These are phyloP conservation scores for Tephrocybe rancida DNA, from an alignment of 768 basidiomycete species.

Conservation along the genomic window DNA sequence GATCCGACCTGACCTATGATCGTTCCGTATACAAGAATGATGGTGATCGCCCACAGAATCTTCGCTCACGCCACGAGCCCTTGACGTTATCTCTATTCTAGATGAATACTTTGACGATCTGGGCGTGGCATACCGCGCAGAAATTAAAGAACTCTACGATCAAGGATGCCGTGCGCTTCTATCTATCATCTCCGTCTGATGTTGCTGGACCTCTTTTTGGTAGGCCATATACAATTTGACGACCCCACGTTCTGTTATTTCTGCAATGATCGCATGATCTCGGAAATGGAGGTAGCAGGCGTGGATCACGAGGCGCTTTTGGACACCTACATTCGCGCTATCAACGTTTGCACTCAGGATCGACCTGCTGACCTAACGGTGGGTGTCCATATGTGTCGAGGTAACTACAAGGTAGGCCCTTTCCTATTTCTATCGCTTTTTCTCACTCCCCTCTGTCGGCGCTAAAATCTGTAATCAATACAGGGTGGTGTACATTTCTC, in stretches of 20 bases:
- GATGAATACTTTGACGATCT: conserved; percentile 56
- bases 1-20: conserved; percentile 57
- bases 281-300: conserved; percentile 57
- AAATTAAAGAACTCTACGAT: conserved; percentile 49
- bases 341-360: conserved; percentile 55
- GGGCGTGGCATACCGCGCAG: conserved; percentile 47
- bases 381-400: conserved; percentile 64
- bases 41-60: conserved; percentile 32
- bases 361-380: conserved; percentile 57
- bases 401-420: conserved; percentile 47
- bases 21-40: conserved; percentile 62
- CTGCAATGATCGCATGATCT: conserved; percentile 58
- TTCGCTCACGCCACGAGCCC: not conserved
- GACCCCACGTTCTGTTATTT: conserved; percentile 65
- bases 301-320: conserved; percentile 66
- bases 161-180: conserved; percentile 47
- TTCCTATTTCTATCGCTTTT: conserved; percentile 1
- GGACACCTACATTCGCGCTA: conserved; percentile 68
- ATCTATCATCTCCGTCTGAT: not conserved
- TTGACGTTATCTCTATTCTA: conserved; percentile 18
- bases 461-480: not conserved
- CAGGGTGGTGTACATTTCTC: conserved; percentile 53
- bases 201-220: not conserved
- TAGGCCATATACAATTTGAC: conserved; percentile 56
- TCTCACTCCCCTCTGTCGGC: conserved; percentile 32